A percentile compares a stretch with the other conserved stretches of the same genome.
Conservation (phyloP, 2,329 filamentous ascomycete species). For the Verticillium klebahnii region DNA sequence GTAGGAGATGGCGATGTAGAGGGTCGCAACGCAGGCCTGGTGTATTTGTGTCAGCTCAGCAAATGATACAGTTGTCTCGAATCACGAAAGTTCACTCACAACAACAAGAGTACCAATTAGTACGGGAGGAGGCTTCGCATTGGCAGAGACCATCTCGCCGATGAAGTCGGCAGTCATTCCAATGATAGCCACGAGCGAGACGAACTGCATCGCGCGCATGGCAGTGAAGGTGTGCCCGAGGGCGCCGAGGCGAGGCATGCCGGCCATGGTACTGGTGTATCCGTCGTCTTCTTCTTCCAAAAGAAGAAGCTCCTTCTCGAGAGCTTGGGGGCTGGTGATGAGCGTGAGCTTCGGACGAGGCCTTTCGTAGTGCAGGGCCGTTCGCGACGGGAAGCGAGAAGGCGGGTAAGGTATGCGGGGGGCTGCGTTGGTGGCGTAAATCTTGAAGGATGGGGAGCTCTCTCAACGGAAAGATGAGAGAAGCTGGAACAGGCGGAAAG, state of each 20-base stretch:
- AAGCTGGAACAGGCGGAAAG: not conserved
- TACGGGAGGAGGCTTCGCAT: conserved; percentile 63
- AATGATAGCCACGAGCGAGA: conserved; percentile 71
- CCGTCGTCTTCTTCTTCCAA: conserved; percentile 5
- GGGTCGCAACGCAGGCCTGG: conserved; percentile 70
- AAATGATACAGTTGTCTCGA: not conserved
- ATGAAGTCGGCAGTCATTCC: conserved; percentile 82
- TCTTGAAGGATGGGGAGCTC: conserved; percentile 5
- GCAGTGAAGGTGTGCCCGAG: conserved; percentile 75
- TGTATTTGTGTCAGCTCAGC: conserved; percentile 9
- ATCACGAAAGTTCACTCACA: conserved; percentile 47
- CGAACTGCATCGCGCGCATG: conserved; percentile 64
- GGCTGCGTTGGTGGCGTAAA: conserved; percentile 12
- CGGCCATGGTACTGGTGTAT: conserved; percentile 32
- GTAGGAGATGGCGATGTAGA: conserved; percentile 76
- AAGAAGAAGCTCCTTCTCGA: conserved; percentile 1
- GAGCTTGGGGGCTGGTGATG: conserved; percentile 24
- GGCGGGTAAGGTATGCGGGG: conserved; percentile 13
- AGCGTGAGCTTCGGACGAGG: conserved; percentile 37
- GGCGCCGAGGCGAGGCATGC: conserved; percentile 57
- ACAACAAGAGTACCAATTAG: conserved; percentile 75
- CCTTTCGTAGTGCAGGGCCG: conserved; percentile 23
- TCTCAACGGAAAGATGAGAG: not conserved
- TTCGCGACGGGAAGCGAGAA: conserved; percentile 35
- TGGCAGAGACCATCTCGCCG: conserved; percentile 63